phyloP scores from a whole-genome alignment of 305 asterid genomes.

The Ilex paraguariensis region DNA sequence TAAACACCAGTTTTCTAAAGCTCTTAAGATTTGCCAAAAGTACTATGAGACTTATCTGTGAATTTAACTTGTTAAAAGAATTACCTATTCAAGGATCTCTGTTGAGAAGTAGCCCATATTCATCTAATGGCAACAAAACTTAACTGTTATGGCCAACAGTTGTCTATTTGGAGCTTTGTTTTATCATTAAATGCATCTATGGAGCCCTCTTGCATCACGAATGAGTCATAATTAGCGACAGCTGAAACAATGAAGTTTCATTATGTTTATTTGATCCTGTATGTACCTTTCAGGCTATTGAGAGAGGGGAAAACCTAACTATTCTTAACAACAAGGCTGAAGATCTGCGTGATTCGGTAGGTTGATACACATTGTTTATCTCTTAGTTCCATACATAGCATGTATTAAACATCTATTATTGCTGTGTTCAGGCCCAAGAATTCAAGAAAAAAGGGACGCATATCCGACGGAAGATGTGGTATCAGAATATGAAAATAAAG shows the following conservation, averaged over 20 bases:
- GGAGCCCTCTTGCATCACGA: neutral
- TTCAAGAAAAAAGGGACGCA: conserved; percentile 54
- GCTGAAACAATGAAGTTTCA: neutral
- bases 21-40: too few relatives aligned
- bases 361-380: conserved; percentile 1
- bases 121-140: too few relatives aligned
- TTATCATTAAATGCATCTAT: neutral
- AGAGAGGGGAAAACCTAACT: conserved; percentile 73
- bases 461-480: conserved; percentile 89
- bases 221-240: neutral
- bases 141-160: too few relatives aligned
- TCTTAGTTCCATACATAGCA: neutral
- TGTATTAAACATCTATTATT: conserved; percentile 5
- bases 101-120: too few relatives aligned
- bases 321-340: conserved; percentile 66
- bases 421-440: conserved; percentile 54
- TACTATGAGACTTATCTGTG: too few relatives aligned
- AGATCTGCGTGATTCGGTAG: conserved; percentile 72
- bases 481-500: conserved; percentile 87
- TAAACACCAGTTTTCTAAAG: too few relatives aligned
- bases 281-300: conserved; percentile 54
- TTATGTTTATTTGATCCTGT: neutral
- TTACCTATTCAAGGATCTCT: too few relatives aligned
- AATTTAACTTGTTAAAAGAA: too few relatives aligned
- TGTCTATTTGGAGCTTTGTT: neutral